Base-by-base conservation (phyloP, 2,329 filamentous ascomycete genomes). In the Ophiostoma sp. region DNA sequence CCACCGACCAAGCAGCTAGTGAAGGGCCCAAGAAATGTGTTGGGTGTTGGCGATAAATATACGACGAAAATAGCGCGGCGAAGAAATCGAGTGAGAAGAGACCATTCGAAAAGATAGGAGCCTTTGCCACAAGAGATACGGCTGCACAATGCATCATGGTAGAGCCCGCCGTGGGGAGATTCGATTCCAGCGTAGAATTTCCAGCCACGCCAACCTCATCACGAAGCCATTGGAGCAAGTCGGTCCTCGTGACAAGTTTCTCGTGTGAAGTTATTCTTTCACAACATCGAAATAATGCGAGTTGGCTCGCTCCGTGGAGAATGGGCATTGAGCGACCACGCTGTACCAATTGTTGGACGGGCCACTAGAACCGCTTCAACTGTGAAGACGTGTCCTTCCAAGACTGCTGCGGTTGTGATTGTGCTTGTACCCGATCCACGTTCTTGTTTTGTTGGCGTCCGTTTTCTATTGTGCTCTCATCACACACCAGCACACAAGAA, bases 241-340 rank as follows among this genome's bases (percentile, higher is more conserved):
- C 27, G 27, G 27, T 27, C 27, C 27, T 27, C 27, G 27, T 27
- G 27, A 27, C 27, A 27, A 27, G 27, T 27, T 2, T 27, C 27
- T 27, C 27, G 27, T 27, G 27, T 27, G 2, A 27, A 27, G 27
- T 27, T 27, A 27, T 27, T 27, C 27, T 27, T 27, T 27, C 27
- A 27, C 27, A 27, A 27, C 27, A 27, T 27, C 27, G 27, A 27
- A 2, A 27, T 27, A 27, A 27, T 27, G 27, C 27, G 27, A 0
- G 7, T 60, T 60, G 27, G 55, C 27, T 60, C 27, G 55, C 55
- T 60, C 55, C 55, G 38, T 60, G 55, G 55, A 38, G 38, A 60
- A 11, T 60, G 12, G 27, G 4, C 11, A 14, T 18, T 60, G 49
- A 5, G 12, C 16, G 2, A 12, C 55, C 55, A 60, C 55, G 38